Percentiles rank a stretch among this genome's conserved stretches.
Conservation (phyloP, 176 grass and related monocot genomes). For the Oryza australiensis region DNA sequence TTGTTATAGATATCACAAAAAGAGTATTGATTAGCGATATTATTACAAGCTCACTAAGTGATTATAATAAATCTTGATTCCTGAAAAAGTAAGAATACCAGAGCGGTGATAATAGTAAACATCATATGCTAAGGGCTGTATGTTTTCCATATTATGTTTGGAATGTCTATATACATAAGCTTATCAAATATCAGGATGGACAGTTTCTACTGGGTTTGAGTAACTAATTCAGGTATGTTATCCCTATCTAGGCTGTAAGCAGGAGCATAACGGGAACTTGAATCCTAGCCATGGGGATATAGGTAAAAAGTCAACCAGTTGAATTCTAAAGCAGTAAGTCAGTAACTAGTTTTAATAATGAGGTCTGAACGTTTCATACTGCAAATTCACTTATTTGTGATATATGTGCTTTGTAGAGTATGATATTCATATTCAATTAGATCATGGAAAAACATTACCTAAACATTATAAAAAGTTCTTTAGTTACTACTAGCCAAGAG, state of each 20-base stretch:
- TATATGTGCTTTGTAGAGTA: conserved; percentile 18
- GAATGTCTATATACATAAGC: not conserved
- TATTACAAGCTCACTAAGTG: not conserved
- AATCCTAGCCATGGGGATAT: not conserved
- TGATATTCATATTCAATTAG: not conserved
- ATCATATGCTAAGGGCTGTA: not conserved
- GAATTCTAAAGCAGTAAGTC: not conserved
- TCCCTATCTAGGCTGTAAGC: not conserved
- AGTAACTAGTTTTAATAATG: not conserved
- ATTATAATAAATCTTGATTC: not conserved
- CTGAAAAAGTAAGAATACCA: not conserved
- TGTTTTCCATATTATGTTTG: not conserved
- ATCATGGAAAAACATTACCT: not conserved
- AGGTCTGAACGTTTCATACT: not conserved
- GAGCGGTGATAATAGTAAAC: not conserved
- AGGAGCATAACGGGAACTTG: conserved; percentile 8
- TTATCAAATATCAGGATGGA: not conserved
- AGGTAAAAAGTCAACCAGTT: not conserved
- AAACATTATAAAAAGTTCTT: conserved; percentile 1
- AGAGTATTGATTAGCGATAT: not conserved
- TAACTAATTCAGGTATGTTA: conserved; percentile 6
- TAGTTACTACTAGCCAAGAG: too few relatives aligned
- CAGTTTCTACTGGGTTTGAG: conserved; percentile 3
- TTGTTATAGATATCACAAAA: not conserved
- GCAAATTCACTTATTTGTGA: not conserved